Evolutionary conservation across 371 early-diverging fungal species (phyloP), one percentile per base, ranked within the genome.

Genomic region (Dinochytrium kinnereticum): DNA sequence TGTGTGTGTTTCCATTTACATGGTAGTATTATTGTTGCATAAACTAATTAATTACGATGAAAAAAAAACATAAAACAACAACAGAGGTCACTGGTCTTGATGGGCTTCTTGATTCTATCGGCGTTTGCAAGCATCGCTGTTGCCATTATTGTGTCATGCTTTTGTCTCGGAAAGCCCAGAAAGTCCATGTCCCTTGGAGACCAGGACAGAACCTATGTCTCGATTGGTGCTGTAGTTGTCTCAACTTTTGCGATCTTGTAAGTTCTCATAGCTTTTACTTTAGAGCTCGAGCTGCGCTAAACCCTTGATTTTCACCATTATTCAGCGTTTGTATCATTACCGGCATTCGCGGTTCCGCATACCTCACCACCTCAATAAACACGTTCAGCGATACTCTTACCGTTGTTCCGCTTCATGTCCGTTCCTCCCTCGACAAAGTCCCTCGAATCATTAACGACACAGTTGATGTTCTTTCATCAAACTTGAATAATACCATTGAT

Each of bases 401-500:
- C 36, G 37, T 61, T 7, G 15, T 61, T 13, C 37, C 37, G 2
- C 10, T 10, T 24, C 3, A 31, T 19, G 13, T 37, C n/a, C 7
- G 26, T 24, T 10, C 34, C 5, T 21, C 61, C 31, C 19, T 61
- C 7, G 2, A 61, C 28, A 30, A 36, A 13, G 37, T 61, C 37
- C 61, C 61, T 34, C 10, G 7, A 2, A 19, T 61, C 13, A 61
- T 61, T 24, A 24, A 61, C 24, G 61, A 61, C 3, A 34, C 61
- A 7, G 36, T 61, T 31, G 61, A 3, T 34, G 7, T 21, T 17
- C 34, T 61, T 3, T 7, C 61, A 10, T 10, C 13, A 3, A 26
- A 37, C 36, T 3, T 61, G 34, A 61, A 61, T 36, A 24, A 61
- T 17, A 61, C 61, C 13, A 61, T 61, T 61, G 61, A 61, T 61